phyloP scores from a whole-genome alignment of 2,329 filamentous ascomycete genomes.

The Colletotrichum phormii region DNA sequence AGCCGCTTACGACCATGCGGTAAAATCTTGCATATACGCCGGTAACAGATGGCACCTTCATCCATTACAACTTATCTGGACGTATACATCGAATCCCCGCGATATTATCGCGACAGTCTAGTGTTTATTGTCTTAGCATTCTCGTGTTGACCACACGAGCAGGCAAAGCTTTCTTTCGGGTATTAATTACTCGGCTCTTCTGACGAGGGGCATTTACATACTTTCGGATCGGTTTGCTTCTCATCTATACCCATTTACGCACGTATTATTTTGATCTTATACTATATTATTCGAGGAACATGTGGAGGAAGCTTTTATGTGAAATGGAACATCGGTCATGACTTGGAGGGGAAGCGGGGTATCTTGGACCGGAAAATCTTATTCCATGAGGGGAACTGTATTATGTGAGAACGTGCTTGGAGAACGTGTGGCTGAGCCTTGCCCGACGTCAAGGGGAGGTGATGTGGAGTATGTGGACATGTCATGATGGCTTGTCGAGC shows the following conservation, averaged over 20 bases:
- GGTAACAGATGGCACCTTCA: slow-evolving; percentile 23
- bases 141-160: slow-evolving; percentile 16
- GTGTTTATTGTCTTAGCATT: slow-evolving; percentile 38
- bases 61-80: slow-evolving; percentile 23
- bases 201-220: slow-evolving; percentile 17
- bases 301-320: slow-evolving; percentile 24
- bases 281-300: slow-evolving; percentile 14
- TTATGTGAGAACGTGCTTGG: slow-evolving; percentile 11
- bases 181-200: slow-evolving; percentile 2
- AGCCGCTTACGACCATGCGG: slow-evolving; percentile 33
- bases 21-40: slow-evolving; percentile 31
- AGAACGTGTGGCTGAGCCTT: not conserved
- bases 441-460: not conserved
- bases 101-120: slow-evolving; percentile 23
- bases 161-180: slow-evolving; percentile 33
- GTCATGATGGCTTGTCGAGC: slow-evolving; percentile 4
- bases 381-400: slow-evolving; percentile 4
- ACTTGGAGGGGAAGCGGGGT: slow-evolving; percentile 15
- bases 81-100: slow-evolving; percentile 18
- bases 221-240: slow-evolving; percentile 34
- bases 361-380: slow-evolving; percentile 25
- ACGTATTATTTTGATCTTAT: slow-evolving; percentile 34
- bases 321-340: slow-evolving; percentile 32
- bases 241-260: slow-evolving; percentile 40
- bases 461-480: not conserved